These are phyloP conservation scores for Coemansia sp. DNA, from an alignment of 192 early-diverging fungal species.

Conservation along the genomic window DNA sequence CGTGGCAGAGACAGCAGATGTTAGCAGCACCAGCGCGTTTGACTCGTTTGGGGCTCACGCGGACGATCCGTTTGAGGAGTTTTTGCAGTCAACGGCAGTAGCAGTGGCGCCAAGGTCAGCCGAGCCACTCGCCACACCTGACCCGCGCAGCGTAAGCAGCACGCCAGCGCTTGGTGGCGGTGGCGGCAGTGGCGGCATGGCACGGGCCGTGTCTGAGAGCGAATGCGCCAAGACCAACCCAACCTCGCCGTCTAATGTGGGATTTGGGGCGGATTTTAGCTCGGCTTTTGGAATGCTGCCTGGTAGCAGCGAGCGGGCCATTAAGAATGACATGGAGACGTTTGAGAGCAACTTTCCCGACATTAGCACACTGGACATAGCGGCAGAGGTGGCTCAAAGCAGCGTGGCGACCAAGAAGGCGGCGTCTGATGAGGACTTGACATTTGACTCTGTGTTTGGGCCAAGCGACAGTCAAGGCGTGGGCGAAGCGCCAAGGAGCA, in stretches of 20 bases:
- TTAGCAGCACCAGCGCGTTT: constrained; percentile 28
- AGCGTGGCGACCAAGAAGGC: background rate
- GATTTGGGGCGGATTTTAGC: constrained; percentile 41
- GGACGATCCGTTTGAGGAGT: constrained; percentile 46
- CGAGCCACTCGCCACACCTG: constrained; percentile 1
- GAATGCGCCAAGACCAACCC: constrained; percentile 16
- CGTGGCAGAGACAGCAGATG: background rate
- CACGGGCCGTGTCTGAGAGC: background rate
- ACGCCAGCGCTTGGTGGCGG: constrained; percentile 30
- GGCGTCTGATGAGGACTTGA: constrained; percentile 13
- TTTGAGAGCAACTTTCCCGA: constrained; percentile 50
- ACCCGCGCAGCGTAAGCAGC: constrained; percentile 42
- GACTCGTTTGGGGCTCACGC: constrained; percentile 44
- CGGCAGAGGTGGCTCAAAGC: constrained; percentile 2
- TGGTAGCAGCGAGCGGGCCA: constrained; percentile 15
- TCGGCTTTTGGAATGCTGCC: constrained; percentile 34
- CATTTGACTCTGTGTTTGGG: constrained; percentile 51
- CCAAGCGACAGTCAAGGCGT: background rate
- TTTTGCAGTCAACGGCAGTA: constrained; percentile 20
- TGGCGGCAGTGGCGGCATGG: background rate
- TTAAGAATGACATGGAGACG: constrained; percentile 37
- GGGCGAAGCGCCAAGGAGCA: background rate
- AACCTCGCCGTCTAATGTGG: constrained; percentile 19
- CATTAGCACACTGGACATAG: constrained; percentile 24
- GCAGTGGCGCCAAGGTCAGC: background rate